A percentile compares a stretch with the other conserved stretches of the same genome.
phyloP scores from a whole-genome alignment of 2,329 filamentous ascomycete species.

The Microcyclospora tardicrescens region DNA sequence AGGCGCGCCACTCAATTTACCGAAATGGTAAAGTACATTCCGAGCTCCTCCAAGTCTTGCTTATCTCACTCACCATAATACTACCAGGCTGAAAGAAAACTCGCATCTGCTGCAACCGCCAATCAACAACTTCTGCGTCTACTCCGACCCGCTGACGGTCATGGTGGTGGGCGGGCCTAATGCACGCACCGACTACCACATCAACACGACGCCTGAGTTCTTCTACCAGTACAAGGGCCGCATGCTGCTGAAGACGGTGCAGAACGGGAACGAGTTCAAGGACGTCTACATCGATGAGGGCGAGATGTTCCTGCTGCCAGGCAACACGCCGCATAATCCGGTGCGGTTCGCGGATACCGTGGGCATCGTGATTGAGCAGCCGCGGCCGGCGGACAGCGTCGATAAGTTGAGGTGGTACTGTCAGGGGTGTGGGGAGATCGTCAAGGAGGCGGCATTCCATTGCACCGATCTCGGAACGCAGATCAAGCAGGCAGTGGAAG shows the following conservation, averaged over 20 bases:
- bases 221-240: constrained; percentile 93
- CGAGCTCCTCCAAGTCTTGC: background rate
- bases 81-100: constrained; percentile 71
- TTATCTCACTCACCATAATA: background rate
- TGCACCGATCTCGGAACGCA: constrained; percentile 85
- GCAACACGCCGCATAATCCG: constrained; percentile 94
- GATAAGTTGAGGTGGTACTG: constrained; percentile 93
- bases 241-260: constrained; percentile 88
- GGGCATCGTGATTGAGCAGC: constrained; percentile 85
- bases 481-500: constrained; percentile 82
- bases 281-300: constrained; percentile 87
- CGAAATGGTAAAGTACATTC: constrained; percentile 26
- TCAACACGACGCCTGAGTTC: constrained; percentile 92
- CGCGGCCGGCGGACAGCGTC: constrained; percentile 52
- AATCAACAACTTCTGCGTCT: constrained; percentile 95
- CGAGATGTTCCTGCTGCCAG: constrained; percentile 82
- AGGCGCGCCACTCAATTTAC: constrained; percentile 29
- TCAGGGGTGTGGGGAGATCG: constrained; percentile 51
- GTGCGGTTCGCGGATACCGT: constrained; percentile 88
- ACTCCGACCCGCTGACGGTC: constrained; percentile 69
- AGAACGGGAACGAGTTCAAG: constrained; percentile 50
- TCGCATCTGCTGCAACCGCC: constrained; percentile 85
- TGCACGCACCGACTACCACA: constrained; percentile 93
- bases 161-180: constrained; percentile 97
- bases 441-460: constrained; percentile 78